These are phyloP conservation scores for Volvox reticuliferus DNA, from an alignment of 139 green algal species.

Conservation along the genomic window DNA sequence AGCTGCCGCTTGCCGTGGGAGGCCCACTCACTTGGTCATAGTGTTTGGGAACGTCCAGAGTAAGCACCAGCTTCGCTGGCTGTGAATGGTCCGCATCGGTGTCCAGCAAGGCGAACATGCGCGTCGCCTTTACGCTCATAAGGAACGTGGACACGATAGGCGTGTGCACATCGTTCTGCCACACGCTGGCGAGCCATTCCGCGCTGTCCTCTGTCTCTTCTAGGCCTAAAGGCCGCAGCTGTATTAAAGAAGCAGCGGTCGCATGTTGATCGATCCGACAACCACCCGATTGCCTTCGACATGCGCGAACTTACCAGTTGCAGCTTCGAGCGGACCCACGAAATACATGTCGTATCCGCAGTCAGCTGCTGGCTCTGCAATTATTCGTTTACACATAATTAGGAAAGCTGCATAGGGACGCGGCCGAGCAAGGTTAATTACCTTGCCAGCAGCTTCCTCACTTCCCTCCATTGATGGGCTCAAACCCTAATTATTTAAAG, in stretches of 20 bases:
- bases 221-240: constrained; percentile 18
- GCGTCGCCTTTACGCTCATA: constrained; percentile 58
- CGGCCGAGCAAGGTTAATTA: not conserved
- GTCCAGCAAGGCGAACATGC: constrained; percentile 66
- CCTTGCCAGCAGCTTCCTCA: constrained; percentile 35
- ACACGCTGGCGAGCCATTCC: constrained; percentile 56
- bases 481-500: not conserved
- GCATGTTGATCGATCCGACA: not conserved
- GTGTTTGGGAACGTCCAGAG: constrained; percentile 45
- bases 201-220: constrained; percentile 41
- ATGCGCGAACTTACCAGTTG: constrained; percentile 62
- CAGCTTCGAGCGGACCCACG: constrained; percentile 70
- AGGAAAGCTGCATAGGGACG: not conserved
- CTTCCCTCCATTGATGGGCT: constrained; percentile 12
- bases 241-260: not conserved
- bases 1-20: not conserved
- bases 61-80: constrained; percentile 21
- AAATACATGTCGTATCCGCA: constrained; percentile 60
- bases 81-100: not conserved
- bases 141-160: constrained; percentile 54
- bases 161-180: constrained; percentile 57
- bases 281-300: not conserved
- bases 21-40: constrained; percentile 6
- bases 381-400: not conserved
- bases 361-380: constrained; percentile 38